phyloP scores from a whole-genome alignment of 1,284 basidiomycete genomes.

The Wallemia ichthyophaga region DNA sequence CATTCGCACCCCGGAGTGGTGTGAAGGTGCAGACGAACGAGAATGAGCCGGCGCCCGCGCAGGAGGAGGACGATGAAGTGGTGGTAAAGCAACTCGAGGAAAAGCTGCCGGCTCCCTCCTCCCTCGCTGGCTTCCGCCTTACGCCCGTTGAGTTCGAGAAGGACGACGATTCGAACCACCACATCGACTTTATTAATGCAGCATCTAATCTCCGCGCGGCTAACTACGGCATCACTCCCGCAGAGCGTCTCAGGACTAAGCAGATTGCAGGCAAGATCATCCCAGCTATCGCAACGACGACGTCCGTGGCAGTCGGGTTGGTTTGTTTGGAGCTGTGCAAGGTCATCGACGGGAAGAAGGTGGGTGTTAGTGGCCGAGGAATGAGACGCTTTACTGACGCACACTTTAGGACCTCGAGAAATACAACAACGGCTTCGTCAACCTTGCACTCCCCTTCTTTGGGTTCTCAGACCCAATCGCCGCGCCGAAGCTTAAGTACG shows the following conservation, averaged over 20 bases:
- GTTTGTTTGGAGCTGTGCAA: slow-evolving; percentile 96
- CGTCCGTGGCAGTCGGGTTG: slow-evolving; percentile 72
- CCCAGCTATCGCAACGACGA: slow-evolving; percentile 95
- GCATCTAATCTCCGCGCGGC: slow-evolving; percentile 86
- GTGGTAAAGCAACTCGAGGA: slow-evolving; percentile 29
- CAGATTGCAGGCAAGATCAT: slow-evolving; percentile 99
- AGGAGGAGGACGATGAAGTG: slow-evolving; percentile 17
- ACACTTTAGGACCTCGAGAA: slow-evolving; percentile 39
- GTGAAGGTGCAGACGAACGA: slow-evolving; percentile 88
- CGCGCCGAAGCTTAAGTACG: slow-evolving; percentile 69
- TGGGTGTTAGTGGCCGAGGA: no score
- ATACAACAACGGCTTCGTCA: slow-evolving; percentile 97
- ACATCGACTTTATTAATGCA: slow-evolving; percentile 97
- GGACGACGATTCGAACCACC: slow-evolving; percentile 91
- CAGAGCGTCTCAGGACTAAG: slow-evolving; percentile 84
- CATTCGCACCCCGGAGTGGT: slow-evolving; percentile 71
- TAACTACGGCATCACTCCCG: slow-evolving; percentile 73
- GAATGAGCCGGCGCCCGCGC: slow-evolving; percentile 41
- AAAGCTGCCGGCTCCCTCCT: slow-evolving; percentile 55
- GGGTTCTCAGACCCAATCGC: slow-evolving; percentile 95
- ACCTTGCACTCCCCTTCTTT: slow-evolving; percentile 92
- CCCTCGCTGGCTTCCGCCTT: slow-evolving; percentile 76
- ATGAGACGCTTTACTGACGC: no score
- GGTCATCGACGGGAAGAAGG: slow-evolving; percentile 76
- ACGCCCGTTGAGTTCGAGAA: slow-evolving; percentile 95